These are phyloP conservation scores for Nematodospora valgi DNA, from an alignment of 805 yeast genomes.

Conservation along the genomic window DNA sequence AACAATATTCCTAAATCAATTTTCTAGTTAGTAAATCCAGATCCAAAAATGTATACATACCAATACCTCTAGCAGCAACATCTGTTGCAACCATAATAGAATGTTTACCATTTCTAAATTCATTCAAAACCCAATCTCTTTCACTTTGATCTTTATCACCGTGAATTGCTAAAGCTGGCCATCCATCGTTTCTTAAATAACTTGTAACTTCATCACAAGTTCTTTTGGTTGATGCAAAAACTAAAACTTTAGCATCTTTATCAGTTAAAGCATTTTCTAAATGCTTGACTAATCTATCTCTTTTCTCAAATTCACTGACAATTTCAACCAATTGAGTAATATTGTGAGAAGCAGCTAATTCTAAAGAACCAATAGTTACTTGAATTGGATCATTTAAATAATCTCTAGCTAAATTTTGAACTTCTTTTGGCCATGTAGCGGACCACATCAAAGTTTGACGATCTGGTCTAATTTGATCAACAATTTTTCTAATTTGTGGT, in stretches of 20 bases:
- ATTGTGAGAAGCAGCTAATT: slow-evolving; percentile 93
- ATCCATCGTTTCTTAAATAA: slow-evolving; percentile 91
- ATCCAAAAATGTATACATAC: slow-evolving; percentile 55
- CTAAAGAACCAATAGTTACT: slow-evolving; percentile 94
- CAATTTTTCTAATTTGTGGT: slow-evolving; percentile 98
- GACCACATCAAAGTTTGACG: slow-evolving; percentile 99
- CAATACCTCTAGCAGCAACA: slow-evolving; percentile 99
- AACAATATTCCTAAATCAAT: too few species aligned
- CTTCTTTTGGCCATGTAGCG: slow-evolving; percentile 99
- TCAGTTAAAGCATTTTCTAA: slow-evolving; percentile 75
- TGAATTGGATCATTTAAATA: slow-evolving; percentile 91
- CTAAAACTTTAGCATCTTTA: slow-evolving; percentile 70
- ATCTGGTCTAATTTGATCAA: slow-evolving; percentile 97
- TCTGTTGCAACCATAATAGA: slow-evolving; percentile 99
- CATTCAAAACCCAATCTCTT: slow-evolving; percentile 97
- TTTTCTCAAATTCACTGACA: slow-evolving; percentile 86
- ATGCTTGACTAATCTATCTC: slow-evolving; percentile 83
- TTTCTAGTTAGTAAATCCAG: slow-evolving; percentile 1
- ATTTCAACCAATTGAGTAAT: slow-evolving; percentile 93
- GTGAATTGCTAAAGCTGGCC: slow-evolving; percentile 98
- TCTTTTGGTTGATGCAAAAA: slow-evolving; percentile 96
- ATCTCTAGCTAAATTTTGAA: slow-evolving; percentile 87
- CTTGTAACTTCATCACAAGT: slow-evolving; percentile 93
- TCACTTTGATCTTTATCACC: slow-evolving; percentile 98
- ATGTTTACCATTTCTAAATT: slow-evolving; percentile 87